Evolutionary conservation across 2,329 filamentous ascomycete species (phyloP).

Genomic region (Phoma herbarum): DNA sequence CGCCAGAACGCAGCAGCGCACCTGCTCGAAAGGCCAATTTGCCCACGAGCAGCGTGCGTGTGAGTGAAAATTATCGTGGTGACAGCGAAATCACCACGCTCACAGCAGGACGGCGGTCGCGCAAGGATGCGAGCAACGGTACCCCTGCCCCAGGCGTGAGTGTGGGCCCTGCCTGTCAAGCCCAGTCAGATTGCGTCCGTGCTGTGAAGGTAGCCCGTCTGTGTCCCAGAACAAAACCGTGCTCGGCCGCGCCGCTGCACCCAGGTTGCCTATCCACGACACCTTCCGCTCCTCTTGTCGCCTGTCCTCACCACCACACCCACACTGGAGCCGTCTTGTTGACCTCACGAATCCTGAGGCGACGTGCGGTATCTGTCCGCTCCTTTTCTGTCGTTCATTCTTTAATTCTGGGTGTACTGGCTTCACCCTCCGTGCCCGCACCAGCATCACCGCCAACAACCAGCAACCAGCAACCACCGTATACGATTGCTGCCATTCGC

Average conservation of each 20-base stretch:
- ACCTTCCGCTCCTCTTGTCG: conserved; percentile 34
- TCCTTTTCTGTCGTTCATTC: conserved; percentile 49
- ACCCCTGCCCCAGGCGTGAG: conserved; percentile 17
- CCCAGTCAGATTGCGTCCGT: conserved; percentile 20
- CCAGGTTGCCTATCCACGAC: conserved; percentile 33
- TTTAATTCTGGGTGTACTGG: conserved; percentile 52
- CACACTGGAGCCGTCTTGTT: conserved; percentile 46
- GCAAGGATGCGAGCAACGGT: conserved; percentile 20
- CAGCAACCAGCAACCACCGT: conserved; percentile 15
- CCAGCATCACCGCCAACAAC: conserved; percentile 23
- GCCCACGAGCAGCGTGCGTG: not conserved
- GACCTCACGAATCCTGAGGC: conserved; percentile 38
- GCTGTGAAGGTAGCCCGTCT: conserved; percentile 12
- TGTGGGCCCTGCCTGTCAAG: conserved; percentile 18
- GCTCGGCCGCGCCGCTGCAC: conserved; percentile 27
- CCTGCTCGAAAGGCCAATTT: not conserved
- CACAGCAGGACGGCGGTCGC: conserved; percentile 7
- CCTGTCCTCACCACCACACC: conserved; percentile 24
- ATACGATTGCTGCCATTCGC: conserved; percentile 11
- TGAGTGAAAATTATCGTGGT: conserved; percentile 2
- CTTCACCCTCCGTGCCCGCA: conserved; percentile 38
- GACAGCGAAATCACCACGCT: conserved; percentile 13
- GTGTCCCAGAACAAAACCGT: conserved; percentile 31
- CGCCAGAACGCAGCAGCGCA: conserved; percentile 2
- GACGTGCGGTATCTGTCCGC: conserved; percentile 50